Evolutionary conservation across 2,329 filamentous ascomycete genomes (phyloP).

Genomic region (Xylaria sp.): DNA sequence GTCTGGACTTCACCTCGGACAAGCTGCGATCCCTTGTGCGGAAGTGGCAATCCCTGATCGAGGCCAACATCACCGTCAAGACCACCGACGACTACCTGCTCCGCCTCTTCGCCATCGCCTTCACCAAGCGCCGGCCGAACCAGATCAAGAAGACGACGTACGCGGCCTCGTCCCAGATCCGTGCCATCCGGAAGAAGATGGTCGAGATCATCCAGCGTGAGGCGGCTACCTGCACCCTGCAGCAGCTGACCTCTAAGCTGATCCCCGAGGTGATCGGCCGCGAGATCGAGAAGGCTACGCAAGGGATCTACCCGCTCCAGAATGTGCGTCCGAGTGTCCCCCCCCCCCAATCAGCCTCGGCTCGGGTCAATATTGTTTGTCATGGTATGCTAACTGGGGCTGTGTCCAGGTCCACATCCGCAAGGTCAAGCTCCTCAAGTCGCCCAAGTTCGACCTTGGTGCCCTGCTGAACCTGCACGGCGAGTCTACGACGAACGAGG

Average conservation of each 20-base stretch:
- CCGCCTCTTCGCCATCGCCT: conserved; percentile 97
- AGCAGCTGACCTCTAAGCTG: conserved; percentile 96
- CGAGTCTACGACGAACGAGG: conserved; percentile 93
- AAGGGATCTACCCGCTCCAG: conserved; percentile 99
- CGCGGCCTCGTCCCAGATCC: conserved; percentile 94
- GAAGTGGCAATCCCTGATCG: conserved; percentile 99
- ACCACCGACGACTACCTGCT: conserved; percentile 99
- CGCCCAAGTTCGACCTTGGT: conserved; percentile 98
- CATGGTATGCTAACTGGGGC: conserved; percentile 38
- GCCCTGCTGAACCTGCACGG: conserved; percentile 95
- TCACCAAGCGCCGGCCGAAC: conserved; percentile 98
- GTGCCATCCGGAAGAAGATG: conserved; percentile 99
- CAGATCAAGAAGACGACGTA: conserved; percentile 99
- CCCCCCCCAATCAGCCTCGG: conserved; percentile 4
- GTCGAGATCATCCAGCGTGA: conserved; percentile 97
- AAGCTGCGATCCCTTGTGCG: conserved; percentile 98
- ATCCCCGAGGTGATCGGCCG: conserved; percentile 99
- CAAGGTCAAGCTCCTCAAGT: conserved; percentile 99
- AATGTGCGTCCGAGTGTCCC: conserved; percentile 68
- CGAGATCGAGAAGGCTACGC: conserved; percentile 99
- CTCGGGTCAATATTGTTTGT: background rate
- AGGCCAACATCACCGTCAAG: conserved; percentile 99
- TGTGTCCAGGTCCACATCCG: conserved; percentile 87
- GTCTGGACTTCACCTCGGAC: conserved; percentile 99
- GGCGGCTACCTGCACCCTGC: conserved; percentile 89